Evolutionary conservation across 768 basidiomycete species (phyloP), one percentile per base, ranked within the genome.

Genomic region (Agaricus sinodeliciosus): DNA sequence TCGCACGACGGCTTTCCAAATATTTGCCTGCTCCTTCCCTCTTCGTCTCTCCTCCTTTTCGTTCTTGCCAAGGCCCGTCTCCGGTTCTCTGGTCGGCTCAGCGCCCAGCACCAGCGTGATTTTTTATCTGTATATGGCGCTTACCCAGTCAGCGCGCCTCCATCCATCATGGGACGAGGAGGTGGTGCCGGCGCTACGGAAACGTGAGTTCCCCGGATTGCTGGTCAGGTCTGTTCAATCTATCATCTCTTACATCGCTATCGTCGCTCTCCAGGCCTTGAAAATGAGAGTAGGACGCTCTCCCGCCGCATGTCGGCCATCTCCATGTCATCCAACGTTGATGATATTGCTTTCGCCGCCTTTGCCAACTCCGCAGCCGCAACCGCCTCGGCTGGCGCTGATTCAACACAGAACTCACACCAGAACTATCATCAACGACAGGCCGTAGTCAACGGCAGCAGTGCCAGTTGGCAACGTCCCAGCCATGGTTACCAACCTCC

Each of bases 111-210:
- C 12, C 9, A 18, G 15, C n/a, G 26, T n/a, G 19, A 36, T 48
- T 42, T 60, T 48, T 28, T 25, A 9, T 9, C 16, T 16, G 16
- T 8, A 75, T 77, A 75, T 77, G 74, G 70, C 74, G 42, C 65
- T 73, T 43, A 74, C 71, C 44, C 74, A 75, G 65, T 65, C 74
- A 54, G 69, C 72, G 47, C 60, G 67, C 41, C 58, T 69, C 42
- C 70, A 74, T 40, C 79, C 84, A 46, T 75, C 80, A 35, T 91
- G 88, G 87, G 89, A 90, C 66, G 87, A 89, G 63, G 80, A 80
- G 34, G 88, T 91, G 51, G 90, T 91, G 27, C 90, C 89, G 50
- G 76, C 85, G 37, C 73, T 91, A 35, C 78, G 89, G 59, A 87
- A 90, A 75, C 78, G 87, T 90, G 72, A 62, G 79, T 73, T 43